Evolutionary conservation across 176 grass and related monocot genomes (phyloP), one percentile per base, ranked within the genome.

Genomic region (Neostapfia colusana): DNA sequence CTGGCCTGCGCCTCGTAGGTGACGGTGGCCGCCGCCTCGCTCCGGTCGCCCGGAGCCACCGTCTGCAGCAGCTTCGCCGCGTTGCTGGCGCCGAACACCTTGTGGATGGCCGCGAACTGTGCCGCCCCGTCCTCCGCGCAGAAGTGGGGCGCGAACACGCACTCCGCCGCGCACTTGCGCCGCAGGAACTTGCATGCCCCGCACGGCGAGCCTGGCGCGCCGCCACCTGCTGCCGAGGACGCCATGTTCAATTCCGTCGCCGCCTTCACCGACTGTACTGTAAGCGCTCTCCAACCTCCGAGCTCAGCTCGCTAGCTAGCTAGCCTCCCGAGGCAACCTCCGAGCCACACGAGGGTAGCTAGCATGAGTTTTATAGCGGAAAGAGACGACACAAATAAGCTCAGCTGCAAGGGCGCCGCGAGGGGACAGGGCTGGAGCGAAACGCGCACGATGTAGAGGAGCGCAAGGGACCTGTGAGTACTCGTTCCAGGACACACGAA

Each of bases 21-120:
- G 43, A 97, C 86, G 18, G 89, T 92, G 36, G 90, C 86, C 8
- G 94, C 94, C 7, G 89, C 91, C 91, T 97, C 94, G 70, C 90
- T 80, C 20, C 91, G 89, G 75, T 97, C 89, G 21, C 42, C 71
- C 0, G 88, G 70, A 0, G 91, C 38, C 63, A 97, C 84, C 72
- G 89, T 91, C 86, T 88, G 83, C 53, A 97, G 89, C 73, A 97
- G 82, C 86, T 97, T 97, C n/a, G 94, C 92, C 18, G 92, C 91
- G 75, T 97, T 97, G 80, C 94, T 97, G 25, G 94, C 94, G 23
- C 94, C 94, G 65, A 97, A 97, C 45, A 97, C 94, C 88, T 91
- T 88, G 78, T 97, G 91, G 82, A 97, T 97, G 46, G 91, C 91
- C 51, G 94, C 90, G 77, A 97, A 97, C 81, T 93, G 91, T 35